Base-by-base conservation (phyloP, 495 filamentous ascomycete genomes). In the Ramalina intermedia region DNA sequence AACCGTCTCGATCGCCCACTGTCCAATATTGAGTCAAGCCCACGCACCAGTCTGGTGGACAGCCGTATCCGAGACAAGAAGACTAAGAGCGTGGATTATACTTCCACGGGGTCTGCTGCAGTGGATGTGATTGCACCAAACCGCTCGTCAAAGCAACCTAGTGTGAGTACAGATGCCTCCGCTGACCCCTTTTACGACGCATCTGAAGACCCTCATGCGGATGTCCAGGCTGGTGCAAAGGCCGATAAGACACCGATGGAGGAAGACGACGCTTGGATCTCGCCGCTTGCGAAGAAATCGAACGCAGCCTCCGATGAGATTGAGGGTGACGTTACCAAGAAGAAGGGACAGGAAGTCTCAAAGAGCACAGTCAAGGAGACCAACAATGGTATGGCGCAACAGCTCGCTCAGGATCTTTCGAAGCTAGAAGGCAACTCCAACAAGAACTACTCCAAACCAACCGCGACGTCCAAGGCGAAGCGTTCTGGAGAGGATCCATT, bases 101-200 rank as follows among this genome's bases (percentile, higher is more conserved):
- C 40, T 18, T 29, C 18, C 17, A 24, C 26, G 14, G 11, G 37
- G 3, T 13, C 16, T 3, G 26, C 23, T 20, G 7, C 7, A 36
- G 37, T 29, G 23, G 41, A 6, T 27, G 13, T 16, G 5, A 50
- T 17, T 16, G 13, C 17, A 45, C 20, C 23, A 3, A 43, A 43
- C 1, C 40, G 35, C 17, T 36, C 16, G n/a, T 47, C 44, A 47
- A 47, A 47, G 44, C 17, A 47, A 9, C n/a, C 44, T 17, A 47
- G 33, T 33, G 14, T 51, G 6, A 46, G 43, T 45, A 26, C 38
- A 12, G 41, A 54, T 23, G 43, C 37, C 6, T 48, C 43, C 14
- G 38, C 36, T 29, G 52, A 55, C 17, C 52, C 55, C 7, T 58
- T 58, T 21, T 58, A 49, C 23, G 52, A 58, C 40, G 55, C 52